These are phyloP conservation scores for Colletotrichum lini DNA, from an alignment of 2,329 filamentous ascomycete species.

Conservation along the genomic window DNA sequence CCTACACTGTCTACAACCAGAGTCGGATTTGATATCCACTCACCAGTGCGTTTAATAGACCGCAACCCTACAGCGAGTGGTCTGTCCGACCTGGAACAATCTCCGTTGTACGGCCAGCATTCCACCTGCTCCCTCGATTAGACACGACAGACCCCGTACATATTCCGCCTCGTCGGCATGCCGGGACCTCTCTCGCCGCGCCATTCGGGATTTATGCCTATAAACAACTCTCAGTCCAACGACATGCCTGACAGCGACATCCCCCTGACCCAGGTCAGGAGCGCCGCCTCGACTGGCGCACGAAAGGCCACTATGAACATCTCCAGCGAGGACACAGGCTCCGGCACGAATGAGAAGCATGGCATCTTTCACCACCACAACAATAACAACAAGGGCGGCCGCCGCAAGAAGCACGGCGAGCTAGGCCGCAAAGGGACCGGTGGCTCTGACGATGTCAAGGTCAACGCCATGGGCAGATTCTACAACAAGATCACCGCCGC, in stretches of 20 bases:
- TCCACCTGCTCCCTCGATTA: slow-evolving; percentile 24
- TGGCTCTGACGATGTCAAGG: slow-evolving; percentile 64
- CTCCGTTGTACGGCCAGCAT: slow-evolving; percentile 14
- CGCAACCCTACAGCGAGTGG: slow-evolving; percentile 21
- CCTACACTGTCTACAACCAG: background rate
- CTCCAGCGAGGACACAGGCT: slow-evolving; percentile 51
- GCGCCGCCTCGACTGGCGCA: slow-evolving; percentile 68
- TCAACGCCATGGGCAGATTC: slow-evolving; percentile 77
- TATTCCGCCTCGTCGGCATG: slow-evolving; percentile 37
- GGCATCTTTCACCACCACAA: slow-evolving; percentile 56
- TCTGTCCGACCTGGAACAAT: background rate
- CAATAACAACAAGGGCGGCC: slow-evolving; percentile 56
- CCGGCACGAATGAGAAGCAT: slow-evolving; percentile 62
- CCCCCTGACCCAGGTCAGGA: slow-evolving; percentile 69
- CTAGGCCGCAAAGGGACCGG: slow-evolving; percentile 61
- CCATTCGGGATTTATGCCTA: slow-evolving; percentile 61
- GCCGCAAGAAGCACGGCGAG: slow-evolving; percentile 65
- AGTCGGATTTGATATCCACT: slow-evolving; percentile 41
- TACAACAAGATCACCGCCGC: slow-evolving; percentile 76
- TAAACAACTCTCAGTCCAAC: slow-evolving; percentile 49
- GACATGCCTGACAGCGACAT: slow-evolving; percentile 62
- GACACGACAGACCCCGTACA: slow-evolving; percentile 7
- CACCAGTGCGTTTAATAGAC: slow-evolving; percentile 31
- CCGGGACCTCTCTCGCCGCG: slow-evolving; percentile 53
- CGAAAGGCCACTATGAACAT: slow-evolving; percentile 61